Evolutionary conservation across 2,329 filamentous ascomycete genomes (phyloP).

Genomic region (Phyllosticta citriasiana): DNA sequence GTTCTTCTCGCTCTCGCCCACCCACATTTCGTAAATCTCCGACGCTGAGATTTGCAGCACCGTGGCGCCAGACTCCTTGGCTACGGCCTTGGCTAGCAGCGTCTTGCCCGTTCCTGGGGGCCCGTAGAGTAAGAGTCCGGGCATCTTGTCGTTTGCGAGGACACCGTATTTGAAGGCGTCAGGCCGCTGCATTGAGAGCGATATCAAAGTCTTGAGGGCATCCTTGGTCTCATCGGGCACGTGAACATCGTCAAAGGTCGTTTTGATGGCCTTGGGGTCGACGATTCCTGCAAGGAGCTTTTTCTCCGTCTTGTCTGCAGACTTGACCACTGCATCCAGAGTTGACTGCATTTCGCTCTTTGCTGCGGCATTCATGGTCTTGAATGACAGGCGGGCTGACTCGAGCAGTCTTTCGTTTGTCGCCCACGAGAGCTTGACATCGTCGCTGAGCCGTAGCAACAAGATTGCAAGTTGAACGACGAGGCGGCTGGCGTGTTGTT

Average conservation of each 20-base stretch:
- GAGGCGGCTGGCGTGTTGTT: slow-evolving; percentile 22
- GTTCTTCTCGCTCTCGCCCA: slow-evolving; percentile 94
- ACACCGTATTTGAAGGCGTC: slow-evolving; percentile 97
- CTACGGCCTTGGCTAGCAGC: slow-evolving; percentile 53
- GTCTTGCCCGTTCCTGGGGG: slow-evolving; percentile 66
- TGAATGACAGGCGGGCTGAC: neutral
- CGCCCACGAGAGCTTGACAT: slow-evolving; percentile 36
- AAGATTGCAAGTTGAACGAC: slow-evolving; percentile 27
- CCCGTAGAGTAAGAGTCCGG: slow-evolving; percentile 78
- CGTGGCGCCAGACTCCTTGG: slow-evolving; percentile 55
- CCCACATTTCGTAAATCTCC: slow-evolving; percentile 91
- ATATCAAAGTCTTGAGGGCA: slow-evolving; percentile 79
- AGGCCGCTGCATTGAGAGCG: slow-evolving; percentile 73
- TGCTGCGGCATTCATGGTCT: neutral
- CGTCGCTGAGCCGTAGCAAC: slow-evolving; percentile 36
- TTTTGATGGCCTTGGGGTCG: slow-evolving; percentile 69
- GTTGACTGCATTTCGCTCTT: slow-evolving; percentile 23
- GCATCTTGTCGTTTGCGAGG: slow-evolving; percentile 80
- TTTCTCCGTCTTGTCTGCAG: slow-evolving; percentile 64
- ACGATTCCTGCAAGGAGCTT: slow-evolving; percentile 73
- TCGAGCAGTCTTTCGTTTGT: slow-evolving; percentile 30
- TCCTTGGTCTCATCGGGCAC: slow-evolving; percentile 74
- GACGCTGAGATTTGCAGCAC: slow-evolving; percentile 80
- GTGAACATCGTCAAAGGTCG: slow-evolving; percentile 81
- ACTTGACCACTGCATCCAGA: slow-evolving; percentile 13